Evolutionary conservation across 257 asterid genomes (phyloP).

Genomic region (Solanum verrucosum): DNA sequence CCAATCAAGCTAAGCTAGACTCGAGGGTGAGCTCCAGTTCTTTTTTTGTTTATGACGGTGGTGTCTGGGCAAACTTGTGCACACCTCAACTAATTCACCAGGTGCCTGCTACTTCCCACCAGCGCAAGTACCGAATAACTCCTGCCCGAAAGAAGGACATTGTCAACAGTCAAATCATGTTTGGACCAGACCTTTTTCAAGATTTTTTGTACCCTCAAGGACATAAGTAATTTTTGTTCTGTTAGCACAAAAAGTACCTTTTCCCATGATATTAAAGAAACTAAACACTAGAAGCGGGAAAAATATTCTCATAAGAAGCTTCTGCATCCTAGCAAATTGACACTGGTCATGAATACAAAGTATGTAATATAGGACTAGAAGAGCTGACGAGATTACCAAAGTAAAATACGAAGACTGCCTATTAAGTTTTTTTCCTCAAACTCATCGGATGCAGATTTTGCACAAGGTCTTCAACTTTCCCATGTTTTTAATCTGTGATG

Average conservation of each 20-base stretch:
- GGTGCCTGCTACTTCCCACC: background rate
- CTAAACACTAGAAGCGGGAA: background rate
- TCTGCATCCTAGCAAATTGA: background rate
- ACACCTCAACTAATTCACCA: background rate
- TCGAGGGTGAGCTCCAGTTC: background rate
- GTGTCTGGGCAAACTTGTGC: background rate
- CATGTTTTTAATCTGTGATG: background rate
- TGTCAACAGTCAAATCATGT: background rate
- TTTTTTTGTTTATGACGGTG: background rate
- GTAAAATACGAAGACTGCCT: background rate
- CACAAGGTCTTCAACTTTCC: background rate
- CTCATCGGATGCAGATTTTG: background rate
- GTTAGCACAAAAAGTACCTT: background rate
- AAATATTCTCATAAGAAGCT: background rate
- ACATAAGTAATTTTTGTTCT: background rate
- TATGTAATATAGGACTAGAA: background rate
- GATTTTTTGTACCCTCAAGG: background rate
- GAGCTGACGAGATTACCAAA: background rate
- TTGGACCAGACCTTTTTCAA: background rate
- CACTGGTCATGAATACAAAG: background rate
- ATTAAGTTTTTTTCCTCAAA: background rate
- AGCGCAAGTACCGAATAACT: background rate
- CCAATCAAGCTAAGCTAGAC: background rate
- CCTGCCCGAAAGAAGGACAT: background rate
- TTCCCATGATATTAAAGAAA: background rate